Evolutionary conservation across 164 flowering plant species (phyloP), one percentile per base, ranked within the genome.

Genomic region (Malania oleifera): DNA sequence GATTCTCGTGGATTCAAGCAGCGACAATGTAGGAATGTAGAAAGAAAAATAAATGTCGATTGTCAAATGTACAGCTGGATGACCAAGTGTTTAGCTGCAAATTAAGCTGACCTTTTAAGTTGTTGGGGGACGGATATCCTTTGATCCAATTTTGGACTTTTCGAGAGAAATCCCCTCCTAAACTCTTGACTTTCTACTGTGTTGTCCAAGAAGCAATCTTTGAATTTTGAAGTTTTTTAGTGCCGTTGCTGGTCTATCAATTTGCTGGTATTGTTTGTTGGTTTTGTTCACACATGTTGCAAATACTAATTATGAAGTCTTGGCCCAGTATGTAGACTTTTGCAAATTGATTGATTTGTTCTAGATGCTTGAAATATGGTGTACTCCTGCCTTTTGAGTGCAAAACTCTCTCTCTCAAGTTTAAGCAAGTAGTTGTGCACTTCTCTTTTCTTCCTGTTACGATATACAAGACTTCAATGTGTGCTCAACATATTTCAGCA

Each of bases 1-100:
- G 12, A 84, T 91, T 63, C 70, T 80, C 39, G 76, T 52, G 69
- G 87, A 87, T 62, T 78, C 87, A 5, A 60, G 84, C 74, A 80
- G 86, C 44, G 70, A 77, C 70, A 73, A 73, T 59, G 52, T 72
- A 49, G 84, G 85, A 58, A 43, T 66, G 72, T 76, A 77, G 78
- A 48, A 35, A 17, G n/a, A 24, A 56, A 40, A 60, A 17, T 24
- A 52, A 56, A 60, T 52, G 26, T 43, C 52, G 8, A 28, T 70
- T 62, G 60, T 54, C 52, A 66, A 72, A 61, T 82, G 89, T 82
- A 82, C 73, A 80, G 82, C 70, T 64, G 64, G 48, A 59, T 51
- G 50, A 67, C 64, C 52, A 53, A 50, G 39, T 58, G 18, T 69
- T 65, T 70, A 51, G 22, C 63, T 67, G 37, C 18, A n/a, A n/a